Conservation (phyloP, 805 yeast species). For the Wickerhamiella domercqiae region DNA sequence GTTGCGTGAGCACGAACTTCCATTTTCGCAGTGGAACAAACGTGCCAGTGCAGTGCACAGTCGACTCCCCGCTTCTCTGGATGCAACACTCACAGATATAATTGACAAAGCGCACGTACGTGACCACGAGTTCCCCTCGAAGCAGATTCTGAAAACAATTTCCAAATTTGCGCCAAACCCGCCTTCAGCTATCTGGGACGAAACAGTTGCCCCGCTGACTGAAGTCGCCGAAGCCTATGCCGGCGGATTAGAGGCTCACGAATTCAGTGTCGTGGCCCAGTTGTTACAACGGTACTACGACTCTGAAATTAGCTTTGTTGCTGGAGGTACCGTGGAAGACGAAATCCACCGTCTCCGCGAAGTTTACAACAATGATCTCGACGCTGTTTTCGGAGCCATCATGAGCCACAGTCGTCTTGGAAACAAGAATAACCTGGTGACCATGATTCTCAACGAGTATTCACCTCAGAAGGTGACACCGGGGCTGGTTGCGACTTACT, state of each 20-base stretch:
- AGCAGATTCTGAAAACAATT: slow-evolving; percentile 57
- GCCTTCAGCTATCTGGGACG: slow-evolving; percentile 31
- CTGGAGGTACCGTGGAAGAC: slow-evolving; percentile 45
- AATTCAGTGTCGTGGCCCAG: slow-evolving; percentile 54
- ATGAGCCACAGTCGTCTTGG: slow-evolving; percentile 88
- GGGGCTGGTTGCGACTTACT: slow-evolving; percentile 48
- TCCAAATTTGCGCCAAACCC: slow-evolving; percentile 46
- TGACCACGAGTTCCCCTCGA: slow-evolving; percentile 84
- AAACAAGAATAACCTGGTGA: slow-evolving; percentile 76
- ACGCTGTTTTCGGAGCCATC: slow-evolving; percentile 53
- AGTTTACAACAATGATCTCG: slow-evolving; percentile 61
- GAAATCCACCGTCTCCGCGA: slow-evolving; percentile 80
- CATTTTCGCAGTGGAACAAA: slow-evolving; percentile 82
- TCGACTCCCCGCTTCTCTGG: slow-evolving; percentile 68
- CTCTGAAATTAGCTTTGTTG: slow-evolving; percentile 59
- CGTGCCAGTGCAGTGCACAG: slow-evolving; percentile 84
- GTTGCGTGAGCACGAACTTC: slow-evolving; percentile 65
- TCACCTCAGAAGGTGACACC: slow-evolving; percentile 64
- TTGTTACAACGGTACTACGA: slow-evolving; percentile 59
- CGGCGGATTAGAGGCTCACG: slow-evolving; percentile 72
- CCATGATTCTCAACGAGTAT: slow-evolving; percentile 72
- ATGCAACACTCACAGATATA: slow-evolving; percentile 45
- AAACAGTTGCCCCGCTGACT: slow-evolving; percentile 56
- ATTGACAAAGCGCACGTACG: slow-evolving; percentile 52
- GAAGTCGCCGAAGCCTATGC: slow-evolving; percentile 55